Base-by-base conservation (phyloP, 768 basidiomycete genomes). In the Pholiota microspora region DNA sequence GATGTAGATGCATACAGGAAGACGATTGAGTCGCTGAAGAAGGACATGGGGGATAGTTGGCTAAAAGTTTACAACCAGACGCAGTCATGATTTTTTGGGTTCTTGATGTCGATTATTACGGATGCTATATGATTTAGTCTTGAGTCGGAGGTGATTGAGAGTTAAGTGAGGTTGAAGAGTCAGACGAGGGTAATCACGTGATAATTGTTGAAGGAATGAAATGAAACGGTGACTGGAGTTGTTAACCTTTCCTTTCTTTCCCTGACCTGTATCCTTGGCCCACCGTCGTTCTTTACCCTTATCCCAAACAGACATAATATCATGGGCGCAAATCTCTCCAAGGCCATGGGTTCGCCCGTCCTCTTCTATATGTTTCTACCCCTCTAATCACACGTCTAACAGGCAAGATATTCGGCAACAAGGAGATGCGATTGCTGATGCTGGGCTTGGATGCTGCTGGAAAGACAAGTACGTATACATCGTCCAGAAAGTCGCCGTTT, bases 341-440 rank as follows among this genome's bases (percentile, higher is more conserved):
- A 93, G 73, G 83, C 89, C 32, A 73, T 93, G 71, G 80, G 90
- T 90, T 62, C 62, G 81, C 53, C 38, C 23, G 51, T 45, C 42
- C 49, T 51, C 54, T 57, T 54, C 59, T 53, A 54, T 52, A 38
- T 57, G 32, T 40, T 21, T 25, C 40, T 32, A 7, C 3, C n/a
- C 28, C 27, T 42, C 25, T 45, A 16, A 29, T 29, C 7, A 16
- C 44, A 51, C 53, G 36, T 51, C 51, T n/a, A 62, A 54, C 65
- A 96, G 94, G 84, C 69, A 92, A 89, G 77, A 77, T 98, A 63
- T 98, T 98, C 71, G 95, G 94, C 59, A 98, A 94, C 83, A 96
- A 94, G 83, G 96, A 98, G 82, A 98, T 98, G 96, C 78, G 94
- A 66, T 76, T 96, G 66, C 76, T 97, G 69, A 98, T 98, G 96